Conservation (phyloP, 2,329 filamentous ascomycete species). For the Gaeumannomyces tritici region DNA sequence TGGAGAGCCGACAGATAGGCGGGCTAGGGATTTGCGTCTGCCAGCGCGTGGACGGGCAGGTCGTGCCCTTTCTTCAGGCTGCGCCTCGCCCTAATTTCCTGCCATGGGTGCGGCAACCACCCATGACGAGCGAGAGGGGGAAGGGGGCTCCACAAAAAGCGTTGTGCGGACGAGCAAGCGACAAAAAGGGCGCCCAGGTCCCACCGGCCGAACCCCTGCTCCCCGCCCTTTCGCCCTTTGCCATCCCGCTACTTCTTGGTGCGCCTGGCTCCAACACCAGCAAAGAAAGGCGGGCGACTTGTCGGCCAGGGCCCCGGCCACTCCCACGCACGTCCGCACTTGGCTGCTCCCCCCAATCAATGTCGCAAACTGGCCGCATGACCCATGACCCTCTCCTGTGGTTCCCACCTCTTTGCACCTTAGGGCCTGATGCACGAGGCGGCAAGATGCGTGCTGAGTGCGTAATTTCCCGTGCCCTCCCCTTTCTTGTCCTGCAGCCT, state of each 20-base stretch:
- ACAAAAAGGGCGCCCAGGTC: not conserved
- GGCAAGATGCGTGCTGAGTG: not conserved
- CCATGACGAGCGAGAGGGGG: not conserved
- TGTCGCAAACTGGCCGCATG: not conserved
- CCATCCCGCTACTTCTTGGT: constrained; percentile 2
- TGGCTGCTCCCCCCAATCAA: no score
- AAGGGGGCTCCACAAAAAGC: not conserved
- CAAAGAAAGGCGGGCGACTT: constrained; percentile 2
- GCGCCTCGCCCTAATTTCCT: no score
- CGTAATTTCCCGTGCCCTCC: not conserved
- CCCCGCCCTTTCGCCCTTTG: not conserved
- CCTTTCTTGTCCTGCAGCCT: not conserved
- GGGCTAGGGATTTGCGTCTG: not conserved
- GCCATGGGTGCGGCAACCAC: not conserved
- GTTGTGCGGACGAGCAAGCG: not conserved
- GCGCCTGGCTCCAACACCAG: not conserved
- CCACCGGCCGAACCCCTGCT: not conserved
- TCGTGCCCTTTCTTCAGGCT: no score
- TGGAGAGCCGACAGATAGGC: not conserved
- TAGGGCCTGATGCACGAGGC: not conserved
- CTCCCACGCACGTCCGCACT: no score
- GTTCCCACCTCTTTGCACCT: not conserved
- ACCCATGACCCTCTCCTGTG: no score
- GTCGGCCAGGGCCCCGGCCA: not conserved
- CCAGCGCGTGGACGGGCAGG: no score